These are phyloP conservation scores for Ogataea dorogensis DNA, from an alignment of 805 yeast species.

Conservation along the genomic window DNA sequence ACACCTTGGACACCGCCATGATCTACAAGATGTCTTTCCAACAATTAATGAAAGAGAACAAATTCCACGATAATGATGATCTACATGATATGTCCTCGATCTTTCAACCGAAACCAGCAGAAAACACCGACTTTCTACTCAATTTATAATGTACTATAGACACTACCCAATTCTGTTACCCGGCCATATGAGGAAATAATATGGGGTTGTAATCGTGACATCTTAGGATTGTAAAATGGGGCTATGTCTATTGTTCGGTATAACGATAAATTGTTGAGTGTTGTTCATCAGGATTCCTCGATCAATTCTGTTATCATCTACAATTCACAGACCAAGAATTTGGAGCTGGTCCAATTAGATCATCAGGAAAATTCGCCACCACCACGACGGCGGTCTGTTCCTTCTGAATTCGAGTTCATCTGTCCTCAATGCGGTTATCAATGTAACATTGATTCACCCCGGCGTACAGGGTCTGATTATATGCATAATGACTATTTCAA, in stretches of 20 bases:
- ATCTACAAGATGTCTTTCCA: constrained; percentile 10
- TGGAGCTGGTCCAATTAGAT: constrained; percentile 27
- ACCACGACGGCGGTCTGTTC: constrained; percentile 12
- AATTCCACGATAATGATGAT: no score
- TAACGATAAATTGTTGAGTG: constrained; percentile 16
- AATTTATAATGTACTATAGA: constrained; percentile 8
- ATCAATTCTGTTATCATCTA: constrained; percentile 31
- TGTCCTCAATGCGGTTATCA: constrained; percentile 32
- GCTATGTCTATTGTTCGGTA: constrained; percentile 22
- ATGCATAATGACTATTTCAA: constrained; percentile 31
- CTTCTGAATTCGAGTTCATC: constrained; percentile 18
- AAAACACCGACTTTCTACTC: constrained; percentile 18
- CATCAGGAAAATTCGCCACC: not conserved
- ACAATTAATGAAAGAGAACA: constrained; percentile 6
- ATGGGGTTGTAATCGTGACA: not conserved
- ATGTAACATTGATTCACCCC: constrained; percentile 13
- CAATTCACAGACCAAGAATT: constrained; percentile 27
- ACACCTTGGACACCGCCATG: constrained; percentile 12
- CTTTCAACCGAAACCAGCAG: constrained; percentile 8
- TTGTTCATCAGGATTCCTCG: constrained; percentile 23
- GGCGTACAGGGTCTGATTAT: constrained; percentile 15
- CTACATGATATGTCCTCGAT: no score
- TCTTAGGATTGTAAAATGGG: not conserved
- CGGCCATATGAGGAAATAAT: constrained; percentile 3
- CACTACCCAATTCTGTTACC: constrained; percentile 7